Evolutionary conservation across 1,284 basidiomycete species (phyloP).

Genomic region (Schizopora paradoxa): DNA sequence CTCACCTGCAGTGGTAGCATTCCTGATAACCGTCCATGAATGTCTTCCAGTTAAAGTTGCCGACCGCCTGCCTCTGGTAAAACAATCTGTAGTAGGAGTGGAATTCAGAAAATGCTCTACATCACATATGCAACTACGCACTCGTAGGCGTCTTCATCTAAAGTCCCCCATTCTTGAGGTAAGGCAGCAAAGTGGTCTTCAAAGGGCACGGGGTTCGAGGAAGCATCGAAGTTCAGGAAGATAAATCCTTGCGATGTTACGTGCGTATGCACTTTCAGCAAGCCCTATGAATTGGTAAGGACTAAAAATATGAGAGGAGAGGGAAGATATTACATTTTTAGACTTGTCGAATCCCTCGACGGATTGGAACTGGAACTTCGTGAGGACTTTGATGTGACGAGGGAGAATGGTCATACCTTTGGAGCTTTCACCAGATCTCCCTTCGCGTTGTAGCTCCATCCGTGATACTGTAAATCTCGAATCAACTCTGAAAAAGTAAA

Average conservation of each 20-base stretch:
- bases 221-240: slow-evolving; percentile 25
- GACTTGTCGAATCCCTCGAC: slow-evolving; percentile 24
- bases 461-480: slow-evolving; percentile 18
- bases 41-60: slow-evolving; percentile 21
- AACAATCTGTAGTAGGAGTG: slow-evolving; percentile 3
- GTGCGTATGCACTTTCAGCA: slow-evolving; percentile 25
- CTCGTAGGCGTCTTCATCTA: slow-evolving; percentile 15
- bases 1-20: slow-evolving; percentile 23
- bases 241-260: slow-evolving; percentile 23
- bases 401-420: slow-evolving; percentile 6
- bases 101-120: not conserved
- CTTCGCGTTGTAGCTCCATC: slow-evolving; percentile 24
- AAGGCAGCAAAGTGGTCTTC: slow-evolving; percentile 22
- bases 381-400: not conserved
- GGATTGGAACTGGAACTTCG: slow-evolving; percentile 19
- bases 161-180: slow-evolving; percentile 10
- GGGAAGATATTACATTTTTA: slow-evolving; percentile 17
- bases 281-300: slow-evolving; percentile 7
- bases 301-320: not conserved
- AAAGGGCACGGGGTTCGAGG: slow-evolving; percentile 18
- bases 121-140: not conserved
- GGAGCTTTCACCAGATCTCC: slow-evolving; percentile 25
- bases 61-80: slow-evolving; percentile 15
- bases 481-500: not conserved
- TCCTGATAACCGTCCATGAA: slow-evolving; percentile 27